Conservation (phyloP, 2,329 filamentous ascomycete genomes). For the Aspergillus neotritici region DNA sequence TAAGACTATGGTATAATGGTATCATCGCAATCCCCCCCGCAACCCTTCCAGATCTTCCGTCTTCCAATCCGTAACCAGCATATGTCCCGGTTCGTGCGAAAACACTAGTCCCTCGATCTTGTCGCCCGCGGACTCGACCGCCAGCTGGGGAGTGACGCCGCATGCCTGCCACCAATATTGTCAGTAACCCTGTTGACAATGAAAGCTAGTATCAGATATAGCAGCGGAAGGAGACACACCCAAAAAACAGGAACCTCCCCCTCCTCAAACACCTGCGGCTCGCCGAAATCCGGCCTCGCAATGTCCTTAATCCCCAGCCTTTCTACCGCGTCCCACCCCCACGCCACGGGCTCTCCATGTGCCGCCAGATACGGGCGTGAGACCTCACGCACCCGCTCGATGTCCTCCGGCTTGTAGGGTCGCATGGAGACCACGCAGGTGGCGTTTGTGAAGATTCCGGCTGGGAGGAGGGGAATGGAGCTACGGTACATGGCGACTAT, state of each 20-base stretch:
- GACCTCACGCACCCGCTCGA: constrained; percentile 51
- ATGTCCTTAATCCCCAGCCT: constrained; percentile 53
- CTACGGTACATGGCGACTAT: constrained; percentile 61
- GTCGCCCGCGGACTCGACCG: constrained; percentile 49
- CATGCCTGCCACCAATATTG: constrained; percentile 59
- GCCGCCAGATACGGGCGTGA: constrained; percentile 52
- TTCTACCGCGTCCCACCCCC: constrained; percentile 55
- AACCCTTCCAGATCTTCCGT: constrained; percentile 35
- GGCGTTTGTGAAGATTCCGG: constrained; percentile 52
- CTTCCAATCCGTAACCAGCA: constrained; percentile 53
- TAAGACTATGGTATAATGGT: too few species aligned
- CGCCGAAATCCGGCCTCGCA: constrained; percentile 53
- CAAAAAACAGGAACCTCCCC: constrained; percentile 35
- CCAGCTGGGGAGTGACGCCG: constrained; percentile 61
- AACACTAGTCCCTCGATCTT: constrained; percentile 52
- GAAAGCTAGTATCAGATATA: not conserved
- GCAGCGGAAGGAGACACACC: constrained; percentile 14
- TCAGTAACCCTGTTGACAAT: constrained; percentile 35
- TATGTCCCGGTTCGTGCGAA: constrained; percentile 58
- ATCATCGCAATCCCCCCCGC: not conserved
- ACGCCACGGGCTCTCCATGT: constrained; percentile 61
- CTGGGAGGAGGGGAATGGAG: constrained; percentile 49
- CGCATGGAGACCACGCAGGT: constrained; percentile 61
- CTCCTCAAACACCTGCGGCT: constrained; percentile 36
- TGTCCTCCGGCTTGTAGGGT: constrained; percentile 47